phyloP scores from a whole-genome alignment of 2,329 filamentous ascomycete species.

The Arthroderma sp. region DNA sequence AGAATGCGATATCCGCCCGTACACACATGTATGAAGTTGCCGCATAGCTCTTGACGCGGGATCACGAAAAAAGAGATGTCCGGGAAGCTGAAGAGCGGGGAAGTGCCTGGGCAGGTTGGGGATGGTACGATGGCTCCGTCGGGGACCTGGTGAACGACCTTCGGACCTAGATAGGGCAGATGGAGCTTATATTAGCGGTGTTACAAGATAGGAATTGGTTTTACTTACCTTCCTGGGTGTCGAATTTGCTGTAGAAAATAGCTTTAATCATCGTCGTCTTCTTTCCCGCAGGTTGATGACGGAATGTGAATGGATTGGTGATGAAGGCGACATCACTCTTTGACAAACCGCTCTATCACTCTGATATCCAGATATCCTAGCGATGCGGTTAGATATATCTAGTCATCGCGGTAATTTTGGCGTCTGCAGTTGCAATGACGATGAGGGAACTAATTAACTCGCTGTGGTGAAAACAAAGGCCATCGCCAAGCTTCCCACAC shows the following conservation, averaged over 20 bases:
- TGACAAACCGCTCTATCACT: no score
- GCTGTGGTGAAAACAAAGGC: no score
- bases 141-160: constrained; percentile 52
- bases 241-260: constrained; percentile 55
- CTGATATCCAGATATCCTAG: no score
- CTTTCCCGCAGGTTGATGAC: background rate
- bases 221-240: constrained; percentile 40
- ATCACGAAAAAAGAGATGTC: constrained; percentile 87
- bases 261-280: constrained; percentile 42
- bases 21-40: constrained; percentile 63
- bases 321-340: constrained; percentile 1
- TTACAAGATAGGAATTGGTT: background rate
- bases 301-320: background rate
- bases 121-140: constrained; percentile 43
- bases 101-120: constrained; percentile 34
- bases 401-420: no score
- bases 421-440: no score
- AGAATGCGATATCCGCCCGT: constrained; percentile 68
- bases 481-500: no score
- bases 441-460: no score
- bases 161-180: constrained; percentile 36
- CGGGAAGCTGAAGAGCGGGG: constrained; percentile 70
- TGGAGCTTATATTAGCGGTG: constrained; percentile 3
- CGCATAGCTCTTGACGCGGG: constrained; percentile 87
- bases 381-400: no score